Conservation (phyloP, 495 filamentous ascomycete genomes). For the Xylaria acuta region DNA sequence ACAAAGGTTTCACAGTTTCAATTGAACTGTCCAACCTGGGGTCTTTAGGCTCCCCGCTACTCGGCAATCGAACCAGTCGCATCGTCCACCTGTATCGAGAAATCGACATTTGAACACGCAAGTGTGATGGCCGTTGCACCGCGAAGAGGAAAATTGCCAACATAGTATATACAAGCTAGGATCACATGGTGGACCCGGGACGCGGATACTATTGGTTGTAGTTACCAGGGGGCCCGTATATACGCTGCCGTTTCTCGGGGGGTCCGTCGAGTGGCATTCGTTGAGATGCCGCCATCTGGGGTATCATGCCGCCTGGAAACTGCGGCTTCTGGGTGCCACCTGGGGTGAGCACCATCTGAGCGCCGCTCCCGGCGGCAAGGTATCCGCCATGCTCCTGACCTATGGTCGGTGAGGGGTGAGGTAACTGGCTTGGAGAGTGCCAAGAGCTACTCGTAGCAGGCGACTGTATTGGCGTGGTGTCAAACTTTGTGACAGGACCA, state of each 20-base stretch:
- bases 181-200: conserved; percentile 20
- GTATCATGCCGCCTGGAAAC: conserved; percentile 41
- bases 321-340: conserved; percentile 49
- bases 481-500: conserved; percentile 66
- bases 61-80: not conserved
- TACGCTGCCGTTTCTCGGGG: conserved; percentile 44
- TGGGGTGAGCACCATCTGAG: conserved; percentile 53
- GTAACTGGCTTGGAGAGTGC: conserved; percentile 75
- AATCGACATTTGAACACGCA: conserved; percentile 26
- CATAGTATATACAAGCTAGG: conserved; percentile 38
- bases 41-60: not conserved
- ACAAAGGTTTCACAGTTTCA: conserved; percentile 7
- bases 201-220: conserved; percentile 37
- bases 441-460: conserved; percentile 72
- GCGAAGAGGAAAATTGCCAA: conserved; percentile 29
- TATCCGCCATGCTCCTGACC: conserved; percentile 47
- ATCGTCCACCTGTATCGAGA: conserved; percentile 9
- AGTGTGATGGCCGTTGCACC: conserved; percentile 16
- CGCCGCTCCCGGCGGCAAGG: conserved; percentile 45
- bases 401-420: conserved; percentile 66
- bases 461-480: conserved; percentile 79
- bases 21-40: not conserved
- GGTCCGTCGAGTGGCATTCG: conserved; percentile 43
- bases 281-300: conserved; percentile 41
- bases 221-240: conserved; percentile 47